Evolutionary conservation across 2,329 filamentous ascomycete genomes (phyloP), one percentile per base, ranked within the genome.

Genomic region (Calonectria honghensis): DNA sequence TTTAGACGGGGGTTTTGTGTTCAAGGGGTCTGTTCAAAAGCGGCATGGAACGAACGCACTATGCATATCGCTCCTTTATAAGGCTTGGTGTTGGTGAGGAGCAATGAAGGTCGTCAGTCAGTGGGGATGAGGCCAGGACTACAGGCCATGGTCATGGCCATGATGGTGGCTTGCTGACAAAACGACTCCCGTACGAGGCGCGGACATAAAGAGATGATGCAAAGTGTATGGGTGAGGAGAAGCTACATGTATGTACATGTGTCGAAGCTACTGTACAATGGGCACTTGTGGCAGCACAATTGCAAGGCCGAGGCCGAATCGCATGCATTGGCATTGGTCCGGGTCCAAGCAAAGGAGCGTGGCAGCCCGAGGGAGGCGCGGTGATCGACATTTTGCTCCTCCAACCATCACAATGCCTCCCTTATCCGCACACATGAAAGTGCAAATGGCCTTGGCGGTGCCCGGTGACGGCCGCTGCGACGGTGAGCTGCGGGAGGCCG

Each of bases 311-410:
- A 63, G 57, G 35, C 32, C 37, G 24, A 37, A 63, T 63, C 37
- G n/a, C 37, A 63, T 63, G 57, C 35, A 63, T 27, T 41, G 57
- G 18, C n/a, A 45, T 45, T 24, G 45, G 45, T 24, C 57, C 24
- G 24, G 5, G 57, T 61, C 35, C 57, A 61, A 61, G 31, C 57
- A 61, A 39, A 59, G 45, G 20, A 61, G 35, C 57, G 35, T 27
- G 32, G 57, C n/a, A 61, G 35, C 32, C 54, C 35, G 29, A 61
- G 35, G 35, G 57, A 24, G 57, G 57, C 37, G 39, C 14, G 37
- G 57, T 63, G 57, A 63, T 63, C 57, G 24, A 39, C 57, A 41
- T 16, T 16, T n/a, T 16, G 57, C 57, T 63, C 57, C 57, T 63
- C 57, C 57, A 35, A 63, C 57, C 57, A 63, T 61, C 14, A 39